These are phyloP conservation scores for Nakaseomyces delphensis DNA, from an alignment of 1,139 yeast genomes.

Conservation along the genomic window DNA sequence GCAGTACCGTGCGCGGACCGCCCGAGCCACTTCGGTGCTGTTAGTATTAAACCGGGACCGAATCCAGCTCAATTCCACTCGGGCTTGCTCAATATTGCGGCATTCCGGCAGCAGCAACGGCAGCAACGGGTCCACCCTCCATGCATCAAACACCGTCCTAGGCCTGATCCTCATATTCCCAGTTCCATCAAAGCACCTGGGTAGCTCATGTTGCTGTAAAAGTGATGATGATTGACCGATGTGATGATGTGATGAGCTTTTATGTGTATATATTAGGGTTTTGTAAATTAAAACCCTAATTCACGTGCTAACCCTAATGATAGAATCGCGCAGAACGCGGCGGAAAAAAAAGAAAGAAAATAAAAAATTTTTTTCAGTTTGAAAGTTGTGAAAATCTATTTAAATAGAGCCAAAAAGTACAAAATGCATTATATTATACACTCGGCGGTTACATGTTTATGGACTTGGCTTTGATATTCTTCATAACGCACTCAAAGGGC, in stretches of 20 bases:
- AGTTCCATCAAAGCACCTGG: too few species aligned
- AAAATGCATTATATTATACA: too few species aligned
- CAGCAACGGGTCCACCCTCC: slow-evolving; percentile 12
- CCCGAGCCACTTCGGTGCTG: slow-evolving; percentile 11
- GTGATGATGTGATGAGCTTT: too few species aligned
- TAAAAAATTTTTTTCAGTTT: not conserved
- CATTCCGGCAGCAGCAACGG: slow-evolving; percentile 32
- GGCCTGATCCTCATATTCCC: slow-evolving; percentile 18
- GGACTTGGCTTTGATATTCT: too few species aligned
- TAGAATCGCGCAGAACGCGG: slow-evolving; percentile 8
- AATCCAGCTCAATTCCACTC: slow-evolving; percentile 46
- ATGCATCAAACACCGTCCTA: slow-evolving; percentile 11
- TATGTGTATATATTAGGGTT: too few species aligned
- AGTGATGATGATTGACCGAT: too few species aligned
- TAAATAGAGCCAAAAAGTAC: too few species aligned
- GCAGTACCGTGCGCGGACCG: slow-evolving; percentile 36
- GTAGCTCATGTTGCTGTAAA: too few species aligned
- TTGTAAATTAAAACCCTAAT: not conserved
- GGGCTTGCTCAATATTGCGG: slow-evolving; percentile 32
- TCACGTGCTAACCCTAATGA: slow-evolving; percentile 3
- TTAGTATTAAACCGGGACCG: slow-evolving; percentile 11
- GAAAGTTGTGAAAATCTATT: too few species aligned
- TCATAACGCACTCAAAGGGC: not conserved
- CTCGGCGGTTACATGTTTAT: too few species aligned
- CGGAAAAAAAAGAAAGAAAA: not conserved